Evolutionary conservation across 2,329 filamentous ascomycete species (phyloP).

Genomic region (Colletotrichum salicis): DNA sequence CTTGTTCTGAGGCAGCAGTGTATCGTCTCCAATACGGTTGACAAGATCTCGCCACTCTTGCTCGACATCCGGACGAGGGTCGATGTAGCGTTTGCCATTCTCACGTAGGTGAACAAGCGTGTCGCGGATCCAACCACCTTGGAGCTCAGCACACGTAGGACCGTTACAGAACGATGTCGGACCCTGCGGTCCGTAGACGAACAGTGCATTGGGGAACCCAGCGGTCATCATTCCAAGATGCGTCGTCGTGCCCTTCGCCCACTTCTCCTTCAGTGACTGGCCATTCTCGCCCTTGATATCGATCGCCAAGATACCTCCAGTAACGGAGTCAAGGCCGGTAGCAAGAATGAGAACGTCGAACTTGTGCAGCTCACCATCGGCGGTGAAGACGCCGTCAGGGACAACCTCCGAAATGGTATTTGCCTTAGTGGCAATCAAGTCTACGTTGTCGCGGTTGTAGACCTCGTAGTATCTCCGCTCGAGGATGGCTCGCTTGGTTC

Average conservation of each 20-base stretch:
- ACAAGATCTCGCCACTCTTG: no score
- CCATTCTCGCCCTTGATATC: slow-evolving; percentile 48
- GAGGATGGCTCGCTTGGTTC: slow-evolving; percentile 52
- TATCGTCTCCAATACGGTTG: no score
- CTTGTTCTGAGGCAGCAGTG: no score
- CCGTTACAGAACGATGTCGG: no score
- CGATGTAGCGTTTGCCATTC: no score
- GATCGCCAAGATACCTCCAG: slow-evolving; percentile 50
- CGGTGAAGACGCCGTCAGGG: slow-evolving; percentile 5
- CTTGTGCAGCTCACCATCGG: slow-evolving; percentile 28
- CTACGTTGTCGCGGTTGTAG: slow-evolving; percentile 53
- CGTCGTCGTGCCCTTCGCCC: background rate
- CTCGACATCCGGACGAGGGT: no score
- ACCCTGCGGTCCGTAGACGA: no score
- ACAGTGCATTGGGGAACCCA: no score
- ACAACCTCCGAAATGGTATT: slow-evolving; percentile 17
- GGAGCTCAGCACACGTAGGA: no score
- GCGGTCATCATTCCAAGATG: no score
- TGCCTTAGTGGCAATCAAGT: slow-evolving; percentile 50
- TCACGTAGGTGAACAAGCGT: no score
- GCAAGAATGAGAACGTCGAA: slow-evolving; percentile 40
- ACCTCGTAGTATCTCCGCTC: slow-evolving; percentile 57
- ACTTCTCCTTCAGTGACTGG: slow-evolving; percentile 13
- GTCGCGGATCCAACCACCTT: no score
- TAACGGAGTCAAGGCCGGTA: slow-evolving; percentile 54